Percentiles rank a stretch among this genome's conserved stretches.
Evolutionary conservation across 768 basidiomycete species (phyloP).

Genomic region (Pleurotus eryngii): DNA sequence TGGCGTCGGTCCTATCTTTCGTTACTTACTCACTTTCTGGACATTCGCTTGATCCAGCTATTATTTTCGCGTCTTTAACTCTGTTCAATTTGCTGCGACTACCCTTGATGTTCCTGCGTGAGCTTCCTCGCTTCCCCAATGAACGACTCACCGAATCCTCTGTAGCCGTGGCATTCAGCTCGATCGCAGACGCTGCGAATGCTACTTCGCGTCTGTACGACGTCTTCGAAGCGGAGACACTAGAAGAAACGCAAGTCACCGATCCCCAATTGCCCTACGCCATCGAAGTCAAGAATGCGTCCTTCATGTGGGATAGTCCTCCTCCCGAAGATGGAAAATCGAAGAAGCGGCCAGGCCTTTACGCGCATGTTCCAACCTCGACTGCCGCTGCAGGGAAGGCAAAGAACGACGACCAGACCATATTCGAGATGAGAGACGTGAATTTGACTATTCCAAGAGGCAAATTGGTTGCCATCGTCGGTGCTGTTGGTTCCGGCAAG

Average conservation of each 20-base stretch:
- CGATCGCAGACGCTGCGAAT: constrained; percentile 83
- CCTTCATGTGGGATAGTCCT: constrained; percentile 86
- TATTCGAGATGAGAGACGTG: constrained; percentile 66
- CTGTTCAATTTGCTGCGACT: constrained; percentile 81
- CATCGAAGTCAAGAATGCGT: constrained; percentile 60
- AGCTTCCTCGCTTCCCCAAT: constrained; percentile 13
- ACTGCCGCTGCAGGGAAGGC: constrained; percentile 22
- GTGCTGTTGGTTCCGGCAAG: constrained; percentile 73
- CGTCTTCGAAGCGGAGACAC: constrained; percentile 82
- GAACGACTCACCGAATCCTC: not conserved
- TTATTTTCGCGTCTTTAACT: constrained; percentile 81
- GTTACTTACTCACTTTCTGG: constrained; percentile 75
- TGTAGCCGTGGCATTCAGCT: constrained; percentile 62
- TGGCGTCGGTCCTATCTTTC: constrained; percentile 77
- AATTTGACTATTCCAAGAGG: constrained; percentile 70
- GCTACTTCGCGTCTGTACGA: constrained; percentile 73
- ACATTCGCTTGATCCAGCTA: constrained; percentile 63
- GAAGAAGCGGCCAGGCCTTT: constrained; percentile 25
- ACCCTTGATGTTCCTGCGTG: constrained; percentile 74
- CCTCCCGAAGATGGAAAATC: constrained; percentile 45
- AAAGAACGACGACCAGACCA: constrained; percentile 34
- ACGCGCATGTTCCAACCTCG: constrained; percentile 7
- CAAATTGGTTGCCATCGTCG: constrained; percentile 81
- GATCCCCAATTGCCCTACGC: constrained; percentile 60
- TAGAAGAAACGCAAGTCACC: constrained; percentile 53